Conservation (phyloP, 495 filamentous ascomycete species). For the Penicillium angulare region DNA sequence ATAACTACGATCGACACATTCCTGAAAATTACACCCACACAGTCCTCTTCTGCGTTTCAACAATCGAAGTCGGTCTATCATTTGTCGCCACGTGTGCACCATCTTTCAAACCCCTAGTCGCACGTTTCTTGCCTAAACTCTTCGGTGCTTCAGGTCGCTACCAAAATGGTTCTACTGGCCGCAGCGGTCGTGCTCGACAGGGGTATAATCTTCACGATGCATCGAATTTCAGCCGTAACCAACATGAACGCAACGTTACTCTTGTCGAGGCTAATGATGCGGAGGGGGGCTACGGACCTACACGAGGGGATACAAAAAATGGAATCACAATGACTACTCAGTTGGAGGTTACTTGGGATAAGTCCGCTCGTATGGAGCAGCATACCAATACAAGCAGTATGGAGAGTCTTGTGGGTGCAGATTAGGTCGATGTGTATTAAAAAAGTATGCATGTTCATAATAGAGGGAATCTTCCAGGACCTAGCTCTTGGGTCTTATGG, state of each 20-base stretch:
- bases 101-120: constrained; percentile 14
- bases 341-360: constrained; percentile 5
- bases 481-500: too few relatives aligned
- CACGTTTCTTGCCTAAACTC: constrained; percentile 10
- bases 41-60: constrained; percentile 47
- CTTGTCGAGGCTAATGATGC: neutral
- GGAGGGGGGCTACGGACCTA: neutral
- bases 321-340: constrained; percentile 4
- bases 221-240: neutral
- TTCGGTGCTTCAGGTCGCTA: constrained; percentile 10
- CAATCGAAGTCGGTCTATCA: constrained; percentile 49
- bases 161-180: constrained; percentile 6
- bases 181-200: constrained; percentile 2
- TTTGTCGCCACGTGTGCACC: constrained; percentile 45
- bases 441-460: too few relatives aligned
- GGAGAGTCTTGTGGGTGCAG: constrained; percentile 3
- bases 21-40: constrained; percentile 21
- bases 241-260: neutral
- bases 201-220: constrained; percentile 10
- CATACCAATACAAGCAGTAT: constrained; percentile 6
- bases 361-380: neutral
- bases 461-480: too few relatives aligned
- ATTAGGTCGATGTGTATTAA: too few relatives aligned
- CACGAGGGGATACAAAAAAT: neutral
- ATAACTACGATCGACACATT: constrained; percentile 12